Conservation (phyloP, 345 rosid species). For the Camelina hispida region DNA sequence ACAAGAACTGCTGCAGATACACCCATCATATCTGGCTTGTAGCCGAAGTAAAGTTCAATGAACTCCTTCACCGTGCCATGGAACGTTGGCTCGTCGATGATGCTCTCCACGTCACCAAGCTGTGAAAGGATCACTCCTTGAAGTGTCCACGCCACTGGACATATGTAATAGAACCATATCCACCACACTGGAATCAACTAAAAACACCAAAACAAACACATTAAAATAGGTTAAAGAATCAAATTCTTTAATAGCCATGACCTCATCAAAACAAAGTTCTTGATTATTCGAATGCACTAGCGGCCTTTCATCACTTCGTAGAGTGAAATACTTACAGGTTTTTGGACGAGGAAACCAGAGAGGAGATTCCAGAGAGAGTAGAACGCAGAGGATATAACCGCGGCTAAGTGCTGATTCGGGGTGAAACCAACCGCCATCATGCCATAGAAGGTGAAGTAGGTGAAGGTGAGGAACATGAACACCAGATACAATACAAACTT, state of each 20-base stretch:
- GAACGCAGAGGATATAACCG: conserved; percentile 85
- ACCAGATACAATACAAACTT: conserved; percentile 71
- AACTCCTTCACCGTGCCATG: conserved; percentile 70
- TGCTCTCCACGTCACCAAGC: conserved; percentile 79
- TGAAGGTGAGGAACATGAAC: conserved; percentile 93
- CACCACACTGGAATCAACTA: conserved; percentile 92
- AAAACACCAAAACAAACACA: background rate
- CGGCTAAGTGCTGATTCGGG: conserved; percentile 74
- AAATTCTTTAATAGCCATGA: background rate
- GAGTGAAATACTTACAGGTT: conserved; percentile 59
- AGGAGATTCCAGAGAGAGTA: conserved; percentile 94
- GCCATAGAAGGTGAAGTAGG: conserved; percentile 87
- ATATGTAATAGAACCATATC: conserved; percentile 91
- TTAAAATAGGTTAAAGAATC: background rate
- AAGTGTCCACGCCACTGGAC: conserved; percentile 89
- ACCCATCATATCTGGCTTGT: conserved; percentile 52
- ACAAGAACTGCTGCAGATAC: conserved; percentile 59
- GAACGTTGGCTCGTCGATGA: conserved; percentile 57
- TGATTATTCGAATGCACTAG: background rate
- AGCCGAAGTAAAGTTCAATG: conserved; percentile 57
- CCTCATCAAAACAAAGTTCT: background rate
- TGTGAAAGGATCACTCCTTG: conserved; percentile 74
- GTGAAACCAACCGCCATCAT: conserved; percentile 97
- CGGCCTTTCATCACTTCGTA: conserved; percentile 6
- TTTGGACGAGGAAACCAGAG: conserved; percentile 81